Conservation (phyloP, 106 monocot genomes). For the Xerophyta viscosa region DNA sequence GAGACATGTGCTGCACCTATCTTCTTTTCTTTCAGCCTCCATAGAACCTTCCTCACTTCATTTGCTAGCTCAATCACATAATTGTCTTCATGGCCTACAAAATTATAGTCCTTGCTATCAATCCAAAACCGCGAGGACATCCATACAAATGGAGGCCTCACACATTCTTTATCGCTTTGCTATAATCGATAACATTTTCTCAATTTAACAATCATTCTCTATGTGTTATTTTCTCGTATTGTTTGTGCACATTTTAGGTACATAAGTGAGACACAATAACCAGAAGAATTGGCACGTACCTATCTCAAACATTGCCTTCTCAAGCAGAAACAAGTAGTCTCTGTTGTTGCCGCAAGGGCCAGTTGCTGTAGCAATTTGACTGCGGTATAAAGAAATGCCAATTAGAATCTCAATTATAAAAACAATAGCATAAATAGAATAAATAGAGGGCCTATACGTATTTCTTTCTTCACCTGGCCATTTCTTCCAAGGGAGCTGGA, state of each 20-base stretch:
- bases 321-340: conserved; percentile 72
- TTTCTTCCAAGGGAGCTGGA: conserved; percentile 78
- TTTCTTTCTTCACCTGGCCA: conserved; percentile 66
- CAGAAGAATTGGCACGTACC: conserved; percentile 20
- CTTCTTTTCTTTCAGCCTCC: conserved; percentile 43
- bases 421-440: no score
- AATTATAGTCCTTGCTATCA: neutral
- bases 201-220: no score
- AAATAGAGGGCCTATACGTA: neutral
- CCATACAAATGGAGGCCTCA: no score
- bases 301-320: conserved; percentile 66
- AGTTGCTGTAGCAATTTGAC: conserved; percentile 89
- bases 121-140: neutral
- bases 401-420: neutral
- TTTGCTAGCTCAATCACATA: conserved; percentile 65
- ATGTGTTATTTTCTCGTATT: no score
- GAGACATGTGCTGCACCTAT: conserved; percentile 21
- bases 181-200: no score
- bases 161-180: no score
- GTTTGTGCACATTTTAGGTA: no score
- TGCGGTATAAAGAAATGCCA: conserved; percentile 19
- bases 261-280: no score
- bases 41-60: conserved; percentile 80
- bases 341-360: conserved; percentile 91
- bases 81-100: conserved; percentile 82